These are phyloP conservation scores for Fusarium proliferatum DNA, from an alignment of 2,329 filamentous ascomycete species.

Conservation along the genomic window DNA sequence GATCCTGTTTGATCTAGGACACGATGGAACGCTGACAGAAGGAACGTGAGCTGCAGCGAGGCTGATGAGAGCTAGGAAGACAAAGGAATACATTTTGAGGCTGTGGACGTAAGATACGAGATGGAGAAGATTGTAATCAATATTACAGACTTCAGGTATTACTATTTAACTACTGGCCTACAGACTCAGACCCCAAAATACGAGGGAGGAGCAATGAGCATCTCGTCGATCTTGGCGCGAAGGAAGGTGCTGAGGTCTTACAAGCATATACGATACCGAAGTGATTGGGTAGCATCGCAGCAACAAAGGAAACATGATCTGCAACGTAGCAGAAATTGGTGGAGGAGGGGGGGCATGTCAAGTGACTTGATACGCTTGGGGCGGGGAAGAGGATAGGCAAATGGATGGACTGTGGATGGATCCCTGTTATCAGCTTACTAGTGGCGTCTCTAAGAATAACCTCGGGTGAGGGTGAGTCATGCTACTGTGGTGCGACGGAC, in stretches of 20 bases:
- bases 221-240: slow-evolving; percentile 3
- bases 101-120: background rate
- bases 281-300: slow-evolving; percentile 30
- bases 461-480: background rate
- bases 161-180: background rate
- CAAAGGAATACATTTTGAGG: slow-evolving; percentile 20
- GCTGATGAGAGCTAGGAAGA: background rate
- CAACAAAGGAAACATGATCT: slow-evolving; percentile 15
- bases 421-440: slow-evolving; percentile 8
- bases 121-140: background rate
- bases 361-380: slow-evolving; percentile 13
- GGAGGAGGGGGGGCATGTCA: background rate
- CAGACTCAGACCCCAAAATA: background rate
- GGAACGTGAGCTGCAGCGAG: slow-evolving; percentile 36
- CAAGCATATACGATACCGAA: background rate
- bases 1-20: slow-evolving; percentile 51
- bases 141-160: background rate
- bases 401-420: background rate
- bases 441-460: background rate
- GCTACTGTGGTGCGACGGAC: background rate
- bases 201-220: background rate
- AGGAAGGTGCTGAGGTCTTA: slow-evolving; percentile 7
- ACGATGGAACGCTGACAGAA: slow-evolving; percentile 53
- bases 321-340: slow-evolving; percentile 31
- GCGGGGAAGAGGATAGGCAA: background rate